phyloP scores from a whole-genome alignment of 176 grass and related monocot genomes.

The Oryza nivara region DNA sequence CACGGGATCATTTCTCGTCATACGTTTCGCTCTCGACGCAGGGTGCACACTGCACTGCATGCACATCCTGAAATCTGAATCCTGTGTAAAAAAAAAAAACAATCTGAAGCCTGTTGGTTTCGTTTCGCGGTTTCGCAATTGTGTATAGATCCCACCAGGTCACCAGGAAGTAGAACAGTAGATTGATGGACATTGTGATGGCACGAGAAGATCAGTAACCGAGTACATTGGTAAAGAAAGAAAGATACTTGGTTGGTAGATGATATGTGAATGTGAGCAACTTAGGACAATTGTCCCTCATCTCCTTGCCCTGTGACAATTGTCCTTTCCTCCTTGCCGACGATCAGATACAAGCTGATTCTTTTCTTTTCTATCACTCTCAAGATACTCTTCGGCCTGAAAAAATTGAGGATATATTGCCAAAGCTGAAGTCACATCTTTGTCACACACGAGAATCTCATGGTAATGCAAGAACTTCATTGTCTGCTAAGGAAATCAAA shows the following conservation, averaged over 20 bases:
- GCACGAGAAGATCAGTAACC: neutral
- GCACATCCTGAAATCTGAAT: neutral
- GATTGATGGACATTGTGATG: neutral
- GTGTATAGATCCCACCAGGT: neutral
- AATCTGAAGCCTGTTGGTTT: neutral
- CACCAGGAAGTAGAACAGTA: neutral
- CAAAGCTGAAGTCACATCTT: no score
- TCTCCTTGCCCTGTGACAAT: no score
- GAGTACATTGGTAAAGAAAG: neutral
- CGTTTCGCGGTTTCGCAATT: neutral
- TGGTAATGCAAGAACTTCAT: no score
- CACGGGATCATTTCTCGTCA: no score
- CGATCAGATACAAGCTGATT: no score
- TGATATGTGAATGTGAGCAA: neutral
- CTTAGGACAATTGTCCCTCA: no score
- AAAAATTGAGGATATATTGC: no score
- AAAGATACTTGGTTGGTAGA: neutral
- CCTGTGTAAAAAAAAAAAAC: neutral
- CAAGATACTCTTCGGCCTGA: no score
- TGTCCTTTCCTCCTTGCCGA: no score
- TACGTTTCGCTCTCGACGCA: neutral
- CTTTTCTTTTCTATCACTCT: no score
- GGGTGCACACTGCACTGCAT: neutral
- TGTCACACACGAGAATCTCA: no score
- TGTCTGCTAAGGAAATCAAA: no score